Evolutionary conservation across 495 filamentous ascomycete genomes (phyloP), one percentile per base, ranked within the genome.

Genomic region (Lophium mytilinum): DNA sequence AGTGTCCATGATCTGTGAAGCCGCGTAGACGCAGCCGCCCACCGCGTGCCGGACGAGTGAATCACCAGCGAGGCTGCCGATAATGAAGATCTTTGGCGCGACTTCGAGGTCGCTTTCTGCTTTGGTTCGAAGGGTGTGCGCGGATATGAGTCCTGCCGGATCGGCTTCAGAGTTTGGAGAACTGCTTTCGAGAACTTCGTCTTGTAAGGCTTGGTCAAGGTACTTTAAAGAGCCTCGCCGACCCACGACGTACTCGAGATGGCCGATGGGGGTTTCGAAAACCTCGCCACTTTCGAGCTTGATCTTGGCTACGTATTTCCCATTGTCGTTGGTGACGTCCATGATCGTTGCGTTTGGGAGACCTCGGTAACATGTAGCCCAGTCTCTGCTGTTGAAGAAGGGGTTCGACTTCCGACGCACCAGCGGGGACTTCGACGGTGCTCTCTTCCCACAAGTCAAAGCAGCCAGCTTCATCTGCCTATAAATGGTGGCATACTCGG

Each of bases 401-500:
- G 73, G 66, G 1, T 71, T 77, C 0, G 73, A 75, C n/a, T 72
- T 71, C 9, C 64, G 36, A n/a, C 41, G 53, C 33, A 42, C 33
- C 58, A 58, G 30, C 6, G 66, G 60, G 5, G 63, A 59, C 19
- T 15, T 56, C 6, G 50, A 33, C 7, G 56, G 37, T 1, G 33
- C 12, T 9, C 40, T 18, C 15, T 60, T 58, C 4, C 10, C n/a
- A 3, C 67, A 57, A 15, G 68, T 49, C 11, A 74, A 58, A 1
- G 73, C 75, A 3, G 80, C 75, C 7, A 73, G 67, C 66, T 81
- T 85, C 83, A 87, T 87, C 19, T 78, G 70, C 15, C 80, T 73
- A 60, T 87, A 86, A 9, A 87, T 72, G 41, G 75, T 71, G 0
- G 83, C 81, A 63, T 87, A 85, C 53, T 86, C 83, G 0, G 83